Evolutionary conservation across 306 rosid species (phyloP).

Genomic region (Vachellia collinsii): DNA sequence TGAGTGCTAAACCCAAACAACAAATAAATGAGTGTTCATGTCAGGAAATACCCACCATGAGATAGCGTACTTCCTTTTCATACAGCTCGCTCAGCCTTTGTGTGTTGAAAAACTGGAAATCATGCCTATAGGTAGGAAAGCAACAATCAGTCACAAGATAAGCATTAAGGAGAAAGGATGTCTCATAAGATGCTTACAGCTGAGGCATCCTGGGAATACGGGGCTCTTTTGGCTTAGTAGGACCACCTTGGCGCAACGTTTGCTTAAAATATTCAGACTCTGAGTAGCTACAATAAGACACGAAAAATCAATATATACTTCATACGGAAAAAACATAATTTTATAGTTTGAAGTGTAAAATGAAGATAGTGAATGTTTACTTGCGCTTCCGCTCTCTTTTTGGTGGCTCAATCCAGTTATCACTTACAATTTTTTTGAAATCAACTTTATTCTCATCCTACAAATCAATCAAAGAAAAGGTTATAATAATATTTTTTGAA

Average conservation of each 20-base stretch:
- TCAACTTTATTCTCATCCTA: constrained; percentile 91
- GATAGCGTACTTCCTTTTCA: constrained; percentile 97
- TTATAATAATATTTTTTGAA: not conserved
- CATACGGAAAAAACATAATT: constrained; percentile 5
- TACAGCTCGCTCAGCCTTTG: constrained; percentile 92
- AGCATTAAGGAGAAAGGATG: not conserved
- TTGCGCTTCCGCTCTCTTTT: constrained; percentile 98
- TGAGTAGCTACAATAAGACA: constrained; percentile 66
- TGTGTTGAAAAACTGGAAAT: constrained; percentile 94
- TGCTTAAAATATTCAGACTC: constrained; percentile 97
- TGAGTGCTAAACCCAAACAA: constrained; percentile 20
- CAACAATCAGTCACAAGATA: constrained; percentile 18
- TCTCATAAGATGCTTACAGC: constrained; percentile 58
- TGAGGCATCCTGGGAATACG: constrained; percentile 99
- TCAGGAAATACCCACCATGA: constrained; percentile 68
- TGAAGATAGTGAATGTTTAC: constrained; percentile 40
- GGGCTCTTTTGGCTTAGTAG: constrained; percentile 92
- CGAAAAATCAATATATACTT: constrained; percentile 1
- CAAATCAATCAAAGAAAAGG: not conserved
- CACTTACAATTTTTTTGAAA: constrained; percentile 97
- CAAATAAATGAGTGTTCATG: constrained; percentile 12
- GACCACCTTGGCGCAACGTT: constrained; percentile 98
- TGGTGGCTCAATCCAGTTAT: constrained; percentile 98
- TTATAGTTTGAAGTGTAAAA: constrained; percentile 17
- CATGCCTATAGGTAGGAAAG: constrained; percentile 67